Evolutionary conservation across 768 basidiomycete species (phyloP).

Genomic region (Gyrodon lividus): DNA sequence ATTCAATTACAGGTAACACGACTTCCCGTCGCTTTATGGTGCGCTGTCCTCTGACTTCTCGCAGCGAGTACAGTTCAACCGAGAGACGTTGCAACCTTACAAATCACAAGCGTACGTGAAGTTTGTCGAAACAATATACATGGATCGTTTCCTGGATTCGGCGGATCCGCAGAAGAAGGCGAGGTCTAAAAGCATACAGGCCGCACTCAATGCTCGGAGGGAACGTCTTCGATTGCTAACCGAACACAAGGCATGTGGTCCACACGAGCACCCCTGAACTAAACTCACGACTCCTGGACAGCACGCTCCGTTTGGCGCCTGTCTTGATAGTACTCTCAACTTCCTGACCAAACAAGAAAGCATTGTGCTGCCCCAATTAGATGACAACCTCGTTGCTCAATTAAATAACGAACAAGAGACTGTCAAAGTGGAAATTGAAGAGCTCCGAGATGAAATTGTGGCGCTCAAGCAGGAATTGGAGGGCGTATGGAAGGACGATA

Average conservation of each 20-base stretch:
- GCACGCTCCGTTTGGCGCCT: conserved; percentile 60
- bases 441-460: conserved; percentile 47
- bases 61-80: conserved; percentile 92
- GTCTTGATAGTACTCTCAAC: conserved; percentile 53
- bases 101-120: conserved; percentile 96
- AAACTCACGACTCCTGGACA: conserved; percentile 25
- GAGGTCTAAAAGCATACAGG: conserved; percentile 67
- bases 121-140: conserved; percentile 80
- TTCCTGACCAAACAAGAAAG: conserved; percentile 56
- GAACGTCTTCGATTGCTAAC: conserved; percentile 67
- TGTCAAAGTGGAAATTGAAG: conserved; percentile 56
- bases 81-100: conserved; percentile 86
- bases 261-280: neutral
- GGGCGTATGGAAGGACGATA: conserved; percentile 68
- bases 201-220: conserved; percentile 59
- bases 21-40: neutral
- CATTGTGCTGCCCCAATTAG: conserved; percentile 49
- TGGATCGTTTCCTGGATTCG: conserved; percentile 89
- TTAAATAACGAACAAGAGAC: conserved; percentile 53
- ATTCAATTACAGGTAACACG: conserved; percentile 86
- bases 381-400: conserved; percentile 52
- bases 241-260: conserved; percentile 61
- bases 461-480: conserved; percentile 71
- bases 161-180: conserved; percentile 70
- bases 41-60: conserved; percentile 7